Percentiles rank a stretch among this genome's conserved stretches.
These are phyloP conservation scores for Solioccasus polychromus DNA, from an alignment of 768 basidiomycete genomes.

Conservation along the genomic window DNA sequence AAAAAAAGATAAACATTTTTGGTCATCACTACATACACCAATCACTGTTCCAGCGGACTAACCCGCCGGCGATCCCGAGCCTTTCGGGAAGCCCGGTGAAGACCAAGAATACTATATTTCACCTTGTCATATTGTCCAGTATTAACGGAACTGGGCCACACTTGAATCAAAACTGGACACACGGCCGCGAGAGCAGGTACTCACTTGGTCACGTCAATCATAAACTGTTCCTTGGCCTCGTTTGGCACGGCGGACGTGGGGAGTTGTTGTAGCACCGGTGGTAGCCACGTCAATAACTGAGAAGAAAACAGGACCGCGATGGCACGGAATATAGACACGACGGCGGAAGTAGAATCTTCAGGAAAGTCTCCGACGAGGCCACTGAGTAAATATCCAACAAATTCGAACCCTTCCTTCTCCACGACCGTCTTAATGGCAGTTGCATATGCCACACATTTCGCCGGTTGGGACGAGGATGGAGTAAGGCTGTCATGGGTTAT, in stretches of 20 bases:
- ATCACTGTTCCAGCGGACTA: constrained; percentile 28
- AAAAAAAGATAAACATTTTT: constrained; percentile 17
- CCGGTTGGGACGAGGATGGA: constrained; percentile 45
- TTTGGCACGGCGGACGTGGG: constrained; percentile 58
- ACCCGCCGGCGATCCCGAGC: constrained; percentile 59
- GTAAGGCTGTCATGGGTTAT: constrained; percentile 71
- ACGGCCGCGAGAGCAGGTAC: constrained; percentile 26
- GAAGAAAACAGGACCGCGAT: constrained; percentile 64
- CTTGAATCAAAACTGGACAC: neutral
- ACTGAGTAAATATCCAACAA: constrained; percentile 64
- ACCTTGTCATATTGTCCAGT: constrained; percentile 72
- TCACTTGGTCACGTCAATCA: constrained; percentile 73
- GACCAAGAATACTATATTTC: constrained; percentile 68
- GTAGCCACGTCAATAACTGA: constrained; percentile 71
- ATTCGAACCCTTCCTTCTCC: constrained; percentile 67
- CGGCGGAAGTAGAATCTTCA: constrained; percentile 71
- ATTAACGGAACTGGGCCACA: constrained; percentile 56
- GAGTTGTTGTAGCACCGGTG: constrained; percentile 66
- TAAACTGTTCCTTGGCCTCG: constrained; percentile 66
- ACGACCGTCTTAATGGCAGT: constrained; percentile 58
- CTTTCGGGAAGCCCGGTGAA: constrained; percentile 75
- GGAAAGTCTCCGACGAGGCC: constrained; percentile 88
- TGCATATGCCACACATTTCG: constrained; percentile 63
- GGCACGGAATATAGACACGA: constrained; percentile 76
- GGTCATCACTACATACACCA: constrained; percentile 14